phyloP scores from a whole-genome alignment of 2,329 filamentous ascomycete genomes.

The Aureobasidium sp. region DNA sequence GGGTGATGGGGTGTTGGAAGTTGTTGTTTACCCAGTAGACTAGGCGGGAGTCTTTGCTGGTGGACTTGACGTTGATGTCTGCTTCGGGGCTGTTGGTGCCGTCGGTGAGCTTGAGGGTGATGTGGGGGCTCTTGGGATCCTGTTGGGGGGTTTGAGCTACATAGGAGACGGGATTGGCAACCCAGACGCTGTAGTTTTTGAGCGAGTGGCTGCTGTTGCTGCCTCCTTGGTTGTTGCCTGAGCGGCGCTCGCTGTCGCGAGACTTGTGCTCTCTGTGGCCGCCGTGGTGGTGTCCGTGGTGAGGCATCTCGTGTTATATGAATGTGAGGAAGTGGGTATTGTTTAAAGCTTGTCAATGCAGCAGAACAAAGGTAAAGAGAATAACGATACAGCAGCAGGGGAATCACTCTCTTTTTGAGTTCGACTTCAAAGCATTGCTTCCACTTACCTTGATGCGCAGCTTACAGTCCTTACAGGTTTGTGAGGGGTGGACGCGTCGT shows the following conservation, averaged over 20 bases:
- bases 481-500: background rate
- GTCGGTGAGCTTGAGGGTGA: slow-evolving; percentile 27
- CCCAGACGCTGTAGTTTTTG: background rate
- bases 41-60: slow-evolving; percentile 24
- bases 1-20: slow-evolving; percentile 26
- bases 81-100: slow-evolving; percentile 21
- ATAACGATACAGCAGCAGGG: background rate
- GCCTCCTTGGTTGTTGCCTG: background rate
- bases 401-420: background rate
- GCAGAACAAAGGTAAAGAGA: background rate
- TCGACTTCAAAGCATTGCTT: background rate
- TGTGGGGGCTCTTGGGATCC: slow-evolving; percentile 24
- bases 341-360: background rate
- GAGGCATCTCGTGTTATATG: background rate
- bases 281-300: slow-evolving; percentile 1
- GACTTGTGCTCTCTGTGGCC: background rate
- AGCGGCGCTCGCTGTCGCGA: background rate
- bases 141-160: slow-evolving; percentile 19
- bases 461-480: background rate
- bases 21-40: slow-evolving; percentile 30
- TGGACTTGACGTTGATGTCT: slow-evolving; percentile 31
- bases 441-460: background rate
- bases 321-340: too few species aligned
- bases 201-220: background rate
- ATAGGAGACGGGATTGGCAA: slow-evolving; percentile 14